Evolutionary conservation across 306 rosid species (phyloP), one percentile per base, ranked within the genome.

Genomic region (Malus fusca): DNA sequence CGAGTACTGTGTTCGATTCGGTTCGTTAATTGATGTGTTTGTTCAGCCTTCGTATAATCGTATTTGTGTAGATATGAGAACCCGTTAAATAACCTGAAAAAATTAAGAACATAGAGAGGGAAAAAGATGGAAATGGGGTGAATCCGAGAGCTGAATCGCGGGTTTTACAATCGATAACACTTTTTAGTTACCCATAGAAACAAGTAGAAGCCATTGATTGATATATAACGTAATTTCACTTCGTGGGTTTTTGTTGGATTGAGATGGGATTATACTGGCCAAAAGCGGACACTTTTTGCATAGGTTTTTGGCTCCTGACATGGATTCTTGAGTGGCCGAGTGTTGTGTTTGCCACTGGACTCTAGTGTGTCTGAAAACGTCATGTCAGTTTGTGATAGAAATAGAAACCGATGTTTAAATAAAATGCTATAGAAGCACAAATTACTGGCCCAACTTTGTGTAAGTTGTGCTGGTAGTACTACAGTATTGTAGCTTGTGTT

Each of bases 1-100:
- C 83, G 44, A 14, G 8, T 73, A 13, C 70, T 80, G 53, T 68
- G 52, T 74, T 60, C 75, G 79, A 68, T 74, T 69, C 51, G 73
- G 40, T 53, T 71, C 63, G 21, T 66, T 66, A 25, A 48, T 72
- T 42, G 68, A 69, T 70, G 40, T 62, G 52, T 61, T 3, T 69
- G 42, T 61, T 75, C 28, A 43, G 48, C 43, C 64, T 8, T 75
- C 42, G 11, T 28, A 65, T 63, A 6, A 26, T 48, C 48, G 17
- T 43, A 26, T 63, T 53, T 40, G 35, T 72, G 21, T 65, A 59
- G 44, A n/a, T 67, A 26, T 61, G 13, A 51, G 58, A 63, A n/a
- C n/a, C 68, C 42, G 31, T 14, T 4, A 30, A 63, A 63, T 35
- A 17, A 2, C 68, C n/a, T 0, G 62, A 28, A 30, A 4, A 6